Conservation (phyloP, 805 yeast species). For the Starmerella gropengiesseri region DNA sequence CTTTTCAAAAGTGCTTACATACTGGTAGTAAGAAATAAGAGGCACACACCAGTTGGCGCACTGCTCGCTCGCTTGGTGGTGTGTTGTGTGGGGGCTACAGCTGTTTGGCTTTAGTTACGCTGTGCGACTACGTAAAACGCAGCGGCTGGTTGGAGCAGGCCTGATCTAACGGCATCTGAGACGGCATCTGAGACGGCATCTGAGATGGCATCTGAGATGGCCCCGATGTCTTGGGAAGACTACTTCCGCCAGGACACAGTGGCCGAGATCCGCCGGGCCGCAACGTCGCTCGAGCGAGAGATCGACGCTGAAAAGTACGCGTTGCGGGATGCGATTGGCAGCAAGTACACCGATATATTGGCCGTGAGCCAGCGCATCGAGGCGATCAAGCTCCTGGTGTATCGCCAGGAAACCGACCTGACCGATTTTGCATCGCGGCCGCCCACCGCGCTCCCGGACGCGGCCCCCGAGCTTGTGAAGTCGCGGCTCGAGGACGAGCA, state of each 20-base stretch:
- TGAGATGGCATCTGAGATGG: neutral
- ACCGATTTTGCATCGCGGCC: neutral
- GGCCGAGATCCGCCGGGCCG: slow-evolving; percentile 11
- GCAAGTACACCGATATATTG: slow-evolving; percentile 13
- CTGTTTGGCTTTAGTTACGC: too few relatives aligned
- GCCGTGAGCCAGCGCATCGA: slow-evolving; percentile 15
- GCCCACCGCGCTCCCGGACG: neutral
- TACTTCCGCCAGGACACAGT: slow-evolving; percentile 13
- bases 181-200: too few relatives aligned
- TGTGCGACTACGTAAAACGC: too few relatives aligned
- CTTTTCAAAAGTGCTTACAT: too few relatives aligned
- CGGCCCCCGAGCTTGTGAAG: neutral
- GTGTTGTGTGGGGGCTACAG: too few relatives aligned
- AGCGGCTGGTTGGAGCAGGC: too few relatives aligned
- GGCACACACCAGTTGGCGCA: too few relatives aligned
- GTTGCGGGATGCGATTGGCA: slow-evolving; percentile 13
- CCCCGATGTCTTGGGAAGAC: slow-evolving; percentile 15
- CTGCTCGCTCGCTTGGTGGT: too few relatives aligned
- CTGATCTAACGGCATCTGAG: too few relatives aligned
- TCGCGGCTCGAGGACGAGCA: slow-evolving; percentile 2
- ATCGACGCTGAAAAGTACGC: slow-evolving; percentile 2
- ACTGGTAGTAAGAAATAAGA: too few relatives aligned
- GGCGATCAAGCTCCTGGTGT: slow-evolving; percentile 6
- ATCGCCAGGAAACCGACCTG: slow-evolving; percentile 10
- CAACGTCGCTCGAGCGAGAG: slow-evolving; percentile 5